Base-by-base conservation (phyloP, 2,329 filamentous ascomycete species). In the Pseudonectria buxi region DNA sequence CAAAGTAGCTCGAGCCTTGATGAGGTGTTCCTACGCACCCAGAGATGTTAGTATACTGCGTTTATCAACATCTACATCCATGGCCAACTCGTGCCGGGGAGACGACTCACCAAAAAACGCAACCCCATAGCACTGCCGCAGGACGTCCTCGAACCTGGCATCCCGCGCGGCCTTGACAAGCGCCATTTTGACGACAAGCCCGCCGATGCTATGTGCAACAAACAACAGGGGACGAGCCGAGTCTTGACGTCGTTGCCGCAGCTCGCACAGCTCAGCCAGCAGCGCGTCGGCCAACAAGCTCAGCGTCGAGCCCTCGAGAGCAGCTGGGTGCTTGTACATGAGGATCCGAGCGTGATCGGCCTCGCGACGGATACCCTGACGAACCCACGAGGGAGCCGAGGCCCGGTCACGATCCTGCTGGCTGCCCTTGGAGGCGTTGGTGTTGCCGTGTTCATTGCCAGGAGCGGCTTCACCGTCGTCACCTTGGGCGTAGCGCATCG, bases 1-100 rank as follows among this genome's bases (percentile, higher is more conserved):
- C 76, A 44, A 81, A 64, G 48, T 80, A 80, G 28, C 71, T 79
- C 0, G 76, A 80, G 3, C 77, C 77, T 13, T 74, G 74, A 45
- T 81, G 77, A 0, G 77, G 77, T 1, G 76, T 76, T 13, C 67
- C 72, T 75, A 25, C 5, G 24, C 3, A 22, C 9, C 9, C 9
- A 6, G 18, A 5, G 9, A 9, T 22, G 18, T 22, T 22, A 22
- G 18, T 9, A 22, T 22, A 6, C 5, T 22, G 5, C 18, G 9
- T 22, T 22, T 9, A 22, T 22, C n/a, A 14, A 16, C 22, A 33
- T 1, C 2, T 10, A 4, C 14, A 9, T 1, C 24, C 9, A n/a
- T n/a, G n/a, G n/a, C n/a, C n/a, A n/a, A n/a, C n/a, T n/a, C n/a
- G n/a, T n/a, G n/a, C 9, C 3, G 14, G 1, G 2, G 7, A 10